Conservation (phyloP, 257 asterid genomes). For the Fraxinus quadrangulata region DNA sequence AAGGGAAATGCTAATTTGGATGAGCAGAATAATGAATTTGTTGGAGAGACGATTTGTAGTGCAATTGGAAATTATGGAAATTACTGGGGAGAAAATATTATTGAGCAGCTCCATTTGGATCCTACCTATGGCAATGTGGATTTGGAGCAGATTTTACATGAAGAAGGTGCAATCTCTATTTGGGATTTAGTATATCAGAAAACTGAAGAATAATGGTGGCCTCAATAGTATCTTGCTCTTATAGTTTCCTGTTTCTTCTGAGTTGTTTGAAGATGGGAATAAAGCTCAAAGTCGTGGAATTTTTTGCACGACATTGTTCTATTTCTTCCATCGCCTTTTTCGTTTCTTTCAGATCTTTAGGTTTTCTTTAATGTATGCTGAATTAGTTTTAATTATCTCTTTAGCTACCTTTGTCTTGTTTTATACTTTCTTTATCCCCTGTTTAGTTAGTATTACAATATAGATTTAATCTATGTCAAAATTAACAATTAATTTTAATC, state of each 20-base stretch:
- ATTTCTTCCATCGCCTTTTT: no score
- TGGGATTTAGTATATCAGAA: conserved; percentile 56
- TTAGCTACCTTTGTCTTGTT: no score
- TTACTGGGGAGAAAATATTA: conserved; percentile 37
- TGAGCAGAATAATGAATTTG: neutral
- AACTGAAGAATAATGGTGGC: neutral
- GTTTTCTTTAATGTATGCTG: no score
- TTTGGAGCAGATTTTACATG: conserved; percentile 26
- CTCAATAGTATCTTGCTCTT: neutral
- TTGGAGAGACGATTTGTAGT: conserved; percentile 4
- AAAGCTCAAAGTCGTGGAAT: neutral
- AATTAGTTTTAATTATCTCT: no score
- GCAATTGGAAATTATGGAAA: conserved; percentile 12
- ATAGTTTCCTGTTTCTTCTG: neutral
- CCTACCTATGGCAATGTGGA: conserved; percentile 16
- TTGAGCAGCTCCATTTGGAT: conserved; percentile 29
- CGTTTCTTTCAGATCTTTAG: no score
- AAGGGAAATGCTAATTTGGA: neutral
- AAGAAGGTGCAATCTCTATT: conserved; percentile 39
- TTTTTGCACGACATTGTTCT: no score
- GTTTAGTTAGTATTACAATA: no score
- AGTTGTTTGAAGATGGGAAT: neutral
- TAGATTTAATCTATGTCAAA: no score
- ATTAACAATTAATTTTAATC: no score
- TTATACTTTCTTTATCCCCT: no score